A percentile compares a stretch with the other conserved stretches of the same genome.
phyloP scores from a whole-genome alignment of 2,329 filamentous ascomycete species.

The Aspergillus intermedius region DNA sequence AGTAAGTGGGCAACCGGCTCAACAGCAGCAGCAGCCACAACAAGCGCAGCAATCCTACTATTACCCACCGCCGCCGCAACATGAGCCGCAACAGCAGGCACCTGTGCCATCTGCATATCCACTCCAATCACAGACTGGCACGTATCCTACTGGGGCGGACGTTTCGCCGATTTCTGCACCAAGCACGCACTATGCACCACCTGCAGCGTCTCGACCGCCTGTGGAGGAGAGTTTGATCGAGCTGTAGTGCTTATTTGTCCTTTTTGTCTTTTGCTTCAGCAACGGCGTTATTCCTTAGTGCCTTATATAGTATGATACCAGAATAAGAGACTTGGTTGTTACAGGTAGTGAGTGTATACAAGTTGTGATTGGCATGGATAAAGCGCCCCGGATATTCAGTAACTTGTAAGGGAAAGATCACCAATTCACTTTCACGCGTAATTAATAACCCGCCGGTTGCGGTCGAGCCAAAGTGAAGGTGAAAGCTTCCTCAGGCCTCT shows the following conservation, averaged over 20 bases:
- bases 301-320: slow-evolving; percentile 22
- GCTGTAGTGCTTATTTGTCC: slow-evolving; percentile 12
- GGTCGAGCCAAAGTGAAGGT: not conserved
- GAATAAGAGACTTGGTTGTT: slow-evolving; percentile 13
- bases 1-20: slow-evolving; percentile 6
- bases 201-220: slow-evolving; percentile 15
- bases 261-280: slow-evolving; percentile 2
- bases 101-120: slow-evolving; percentile 8
- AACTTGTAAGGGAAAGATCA: not conserved
- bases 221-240: slow-evolving; percentile 29
- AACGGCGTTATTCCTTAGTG: slow-evolving; percentile 1
- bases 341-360: slow-evolving; percentile 11
- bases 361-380: not conserved
- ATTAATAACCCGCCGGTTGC: not conserved
- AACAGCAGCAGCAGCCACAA: slow-evolving; percentile 9
- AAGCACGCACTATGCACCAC: slow-evolving; percentile 15
- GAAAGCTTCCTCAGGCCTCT: not conserved
- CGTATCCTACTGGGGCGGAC: slow-evolving; percentile 11
- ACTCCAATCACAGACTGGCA: slow-evolving; percentile 8
- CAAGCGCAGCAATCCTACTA: slow-evolving; percentile 14
- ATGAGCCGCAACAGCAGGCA: slow-evolving; percentile 8
- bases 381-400: not conserved
- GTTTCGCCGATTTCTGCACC: slow-evolving; percentile 12
- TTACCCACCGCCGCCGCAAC: slow-evolving; percentile 2
- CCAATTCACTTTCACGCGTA: not conserved